These are phyloP conservation scores for Xylariaceae sp. DNA, from an alignment of 2,329 filamentous ascomycete species.

Conservation along the genomic window DNA sequence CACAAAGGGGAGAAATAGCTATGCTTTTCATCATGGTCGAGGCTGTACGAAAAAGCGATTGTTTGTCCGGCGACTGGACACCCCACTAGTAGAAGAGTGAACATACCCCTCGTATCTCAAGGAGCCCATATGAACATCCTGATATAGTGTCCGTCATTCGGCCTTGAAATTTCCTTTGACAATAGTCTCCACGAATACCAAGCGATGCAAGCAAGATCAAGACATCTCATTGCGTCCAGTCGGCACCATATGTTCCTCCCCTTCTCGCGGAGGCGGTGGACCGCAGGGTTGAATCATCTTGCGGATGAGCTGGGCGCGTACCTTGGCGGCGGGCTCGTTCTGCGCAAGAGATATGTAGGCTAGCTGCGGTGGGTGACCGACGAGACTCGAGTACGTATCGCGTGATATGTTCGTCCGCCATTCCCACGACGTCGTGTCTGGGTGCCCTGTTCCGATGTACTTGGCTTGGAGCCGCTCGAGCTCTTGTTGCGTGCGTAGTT, in stretches of 20 bases:
- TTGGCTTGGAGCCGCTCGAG: conserved; percentile 96
- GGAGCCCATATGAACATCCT: neutral
- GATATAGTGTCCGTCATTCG: neutral
- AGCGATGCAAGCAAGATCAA: conserved; percentile 7
- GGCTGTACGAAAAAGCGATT: neutral
- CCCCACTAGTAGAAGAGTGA: neutral
- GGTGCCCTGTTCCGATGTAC: conserved; percentile 94
- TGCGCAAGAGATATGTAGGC: conserved; percentile 89
- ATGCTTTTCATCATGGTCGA: neutral
- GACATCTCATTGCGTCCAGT: conserved; percentile 23
- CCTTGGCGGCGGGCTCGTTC: conserved; percentile 82
- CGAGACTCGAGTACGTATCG: conserved; percentile 87
- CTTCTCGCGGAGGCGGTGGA: conserved; percentile 63
- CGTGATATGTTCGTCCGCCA: conserved; percentile 96
- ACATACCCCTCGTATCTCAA: neutral
- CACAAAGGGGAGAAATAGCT: neutral
- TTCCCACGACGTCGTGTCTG: conserved; percentile 96
- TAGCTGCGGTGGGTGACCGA: conserved; percentile 87
- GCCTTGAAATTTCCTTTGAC: neutral
- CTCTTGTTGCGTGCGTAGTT: conserved; percentile 96
- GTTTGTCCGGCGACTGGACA: neutral
- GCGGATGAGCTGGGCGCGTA: conserved; percentile 81
- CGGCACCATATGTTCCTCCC: conserved; percentile 45
- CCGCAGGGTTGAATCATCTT: conserved; percentile 72
- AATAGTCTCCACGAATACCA: neutral